phyloP scores from a whole-genome alignment of 2,329 filamentous ascomycete species.

The Hypoxylon sp. region DNA sequence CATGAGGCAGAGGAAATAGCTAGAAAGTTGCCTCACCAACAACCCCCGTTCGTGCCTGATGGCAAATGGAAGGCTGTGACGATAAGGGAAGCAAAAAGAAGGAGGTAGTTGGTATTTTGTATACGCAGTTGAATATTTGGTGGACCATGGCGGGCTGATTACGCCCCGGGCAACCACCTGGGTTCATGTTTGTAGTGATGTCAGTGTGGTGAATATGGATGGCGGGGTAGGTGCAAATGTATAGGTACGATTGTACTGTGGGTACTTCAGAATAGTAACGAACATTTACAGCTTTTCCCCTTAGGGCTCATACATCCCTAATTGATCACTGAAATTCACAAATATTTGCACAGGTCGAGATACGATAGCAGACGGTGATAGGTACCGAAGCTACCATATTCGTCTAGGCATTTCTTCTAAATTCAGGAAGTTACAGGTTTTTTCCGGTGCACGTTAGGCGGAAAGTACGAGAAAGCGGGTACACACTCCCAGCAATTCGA shows the following conservation, averaged over 20 bases:
- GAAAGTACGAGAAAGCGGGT: constrained; percentile 44
- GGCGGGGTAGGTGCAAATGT: constrained; percentile 35
- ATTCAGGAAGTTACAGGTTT: constrained; percentile 30
- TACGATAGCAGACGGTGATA: neutral
- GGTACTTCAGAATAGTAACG: constrained; percentile 8
- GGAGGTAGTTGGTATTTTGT: constrained; percentile 12
- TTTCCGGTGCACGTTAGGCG: constrained; percentile 32
- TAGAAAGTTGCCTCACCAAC: constrained; percentile 38
- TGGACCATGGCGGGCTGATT: constrained; percentile 33
- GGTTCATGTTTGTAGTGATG: constrained; percentile 35
- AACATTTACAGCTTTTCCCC: neutral
- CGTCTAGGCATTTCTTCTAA: constrained; percentile 29
- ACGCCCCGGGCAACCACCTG: constrained; percentile 24
- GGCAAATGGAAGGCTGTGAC: constrained; percentile 12
- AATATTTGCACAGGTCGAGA: neutral
- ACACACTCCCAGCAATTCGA: constrained; percentile 42
- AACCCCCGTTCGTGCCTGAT: constrained; percentile 23
- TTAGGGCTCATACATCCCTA: neutral
- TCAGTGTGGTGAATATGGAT: constrained; percentile 29
- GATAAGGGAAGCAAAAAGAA: constrained; percentile 28
- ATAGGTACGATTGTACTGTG: neutral
- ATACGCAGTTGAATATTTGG: constrained; percentile 23
- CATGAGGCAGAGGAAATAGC: constrained; percentile 12
- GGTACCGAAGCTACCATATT: constrained; percentile 16
- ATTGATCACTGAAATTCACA: neutral